These are phyloP conservation scores for Saccharomyces hybrid DNA, from an alignment of 1,139 yeast genomes.

Conservation along the genomic window DNA sequence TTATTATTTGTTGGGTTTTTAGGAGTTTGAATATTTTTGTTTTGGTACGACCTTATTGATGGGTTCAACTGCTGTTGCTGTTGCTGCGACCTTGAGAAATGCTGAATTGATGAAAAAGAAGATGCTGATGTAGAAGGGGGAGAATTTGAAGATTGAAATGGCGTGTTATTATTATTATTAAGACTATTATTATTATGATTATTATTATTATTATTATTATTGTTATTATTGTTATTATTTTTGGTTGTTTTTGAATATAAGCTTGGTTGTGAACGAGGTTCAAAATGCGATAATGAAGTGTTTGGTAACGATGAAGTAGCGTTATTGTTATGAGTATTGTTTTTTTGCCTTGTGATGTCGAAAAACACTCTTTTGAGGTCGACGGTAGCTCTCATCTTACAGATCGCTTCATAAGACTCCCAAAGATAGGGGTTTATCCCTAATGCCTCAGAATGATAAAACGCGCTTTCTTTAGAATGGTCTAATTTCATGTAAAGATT, in stretches of 20 bases:
- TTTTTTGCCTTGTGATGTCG: slow-evolving; percentile 13
- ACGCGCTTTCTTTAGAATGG: slow-evolving; percentile 56
- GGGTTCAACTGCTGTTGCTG: not conserved
- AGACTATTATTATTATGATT: slow-evolving; percentile 4
- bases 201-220: slow-evolving; percentile 1
- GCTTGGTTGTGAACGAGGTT: not conserved
- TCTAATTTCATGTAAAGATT: slow-evolving; percentile 54
- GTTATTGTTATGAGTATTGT: slow-evolving; percentile 8
- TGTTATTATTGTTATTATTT: slow-evolving; percentile 32
- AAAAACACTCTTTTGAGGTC: slow-evolving; percentile 39
- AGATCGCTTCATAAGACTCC: slow-evolving; percentile 76
- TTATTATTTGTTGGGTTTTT: not conserved
- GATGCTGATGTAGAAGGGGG: slow-evolving; percentile 24
- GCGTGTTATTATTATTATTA: slow-evolving; percentile 2
- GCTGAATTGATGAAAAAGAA: slow-evolving; percentile 1
- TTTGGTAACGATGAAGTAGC: slow-evolving; percentile 33
- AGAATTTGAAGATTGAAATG: not conserved
- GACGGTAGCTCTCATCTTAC: slow-evolving; percentile 61
- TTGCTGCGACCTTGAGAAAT: slow-evolving; percentile 1
- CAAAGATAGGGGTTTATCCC: slow-evolving; percentile 71
- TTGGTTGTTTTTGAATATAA: slow-evolving; percentile 14
- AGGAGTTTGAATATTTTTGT: not conserved
- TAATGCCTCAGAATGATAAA: slow-evolving; percentile 61
- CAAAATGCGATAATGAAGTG: slow-evolving; percentile 36
- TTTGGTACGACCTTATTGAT: not conserved